Conservation (phyloP, 257 asterid species). For the Cynanchum wilfordii region DNA sequence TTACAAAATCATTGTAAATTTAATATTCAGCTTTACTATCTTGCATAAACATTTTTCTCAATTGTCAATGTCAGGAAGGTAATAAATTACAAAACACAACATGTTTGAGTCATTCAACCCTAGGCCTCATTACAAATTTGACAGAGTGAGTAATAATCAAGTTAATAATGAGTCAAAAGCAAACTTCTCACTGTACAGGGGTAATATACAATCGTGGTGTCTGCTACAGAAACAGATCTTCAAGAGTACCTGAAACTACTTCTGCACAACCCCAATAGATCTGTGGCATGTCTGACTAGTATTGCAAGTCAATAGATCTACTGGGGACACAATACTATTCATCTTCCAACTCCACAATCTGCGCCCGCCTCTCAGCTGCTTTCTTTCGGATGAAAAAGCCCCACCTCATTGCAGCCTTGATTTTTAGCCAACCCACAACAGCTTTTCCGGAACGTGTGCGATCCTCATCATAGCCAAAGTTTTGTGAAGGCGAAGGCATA, state of each 20-base stretch:
- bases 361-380: constrained; percentile 98
- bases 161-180: constrained; percentile 14
- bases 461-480: constrained; percentile 51
- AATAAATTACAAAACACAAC: background rate
- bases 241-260: constrained; percentile 22
- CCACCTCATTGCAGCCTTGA: constrained; percentile 99
- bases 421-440: constrained; percentile 94
- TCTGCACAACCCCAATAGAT: constrained; percentile 22
- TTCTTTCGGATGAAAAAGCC: constrained; percentile 92
- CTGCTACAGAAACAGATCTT: constrained; percentile 17
- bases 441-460: constrained; percentile 73
- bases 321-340: constrained; percentile 31
- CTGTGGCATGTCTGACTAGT: constrained; percentile 10
- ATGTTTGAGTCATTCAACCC: constrained; percentile 12
- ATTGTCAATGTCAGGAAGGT: background rate
- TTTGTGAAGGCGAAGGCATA: constrained; percentile 58
- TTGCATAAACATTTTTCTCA: background rate
- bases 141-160: constrained; percentile 13
- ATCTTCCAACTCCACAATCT: constrained; percentile 79
- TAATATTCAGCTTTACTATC: background rate
- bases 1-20: background rate
- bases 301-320: constrained; percentile 14
- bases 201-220: constrained; percentile 14
- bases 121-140: constrained; percentile 14
- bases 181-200: constrained; percentile 25